Evolutionary conservation across 2,329 filamentous ascomycete genomes (phyloP).

Genomic region (Leptographium radiaticola): DNA sequence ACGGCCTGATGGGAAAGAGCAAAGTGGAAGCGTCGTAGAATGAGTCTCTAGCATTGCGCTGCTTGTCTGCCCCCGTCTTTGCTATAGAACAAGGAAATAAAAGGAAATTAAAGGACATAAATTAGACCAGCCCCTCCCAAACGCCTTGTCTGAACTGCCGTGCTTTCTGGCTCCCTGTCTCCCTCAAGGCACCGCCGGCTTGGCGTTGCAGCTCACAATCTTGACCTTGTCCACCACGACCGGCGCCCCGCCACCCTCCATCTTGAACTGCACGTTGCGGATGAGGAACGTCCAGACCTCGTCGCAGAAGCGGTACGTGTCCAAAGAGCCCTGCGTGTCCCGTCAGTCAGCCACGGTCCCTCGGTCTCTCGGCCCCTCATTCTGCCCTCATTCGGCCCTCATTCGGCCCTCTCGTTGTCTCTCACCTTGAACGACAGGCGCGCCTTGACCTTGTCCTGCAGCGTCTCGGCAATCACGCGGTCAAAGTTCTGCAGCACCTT

Average conservation of each 20-base stretch:
- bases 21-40: too few relatives aligned
- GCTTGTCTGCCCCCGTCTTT: too few relatives aligned
- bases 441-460: conserved; percentile 85
- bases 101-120: background rate
- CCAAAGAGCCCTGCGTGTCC: conserved; percentile 65
- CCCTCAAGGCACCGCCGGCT: conserved; percentile 27
- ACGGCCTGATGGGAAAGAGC: too few relatives aligned
- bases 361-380: background rate
- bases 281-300: conserved; percentile 99
- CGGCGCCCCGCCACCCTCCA: conserved; percentile 63
- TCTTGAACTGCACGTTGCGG: conserved; percentile 97
- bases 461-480: conserved; percentile 76
- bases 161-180: background rate
- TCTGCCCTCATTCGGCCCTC: background rate
- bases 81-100: background rate
- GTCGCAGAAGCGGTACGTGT: conserved; percentile 98
- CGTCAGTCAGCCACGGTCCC: background rate
- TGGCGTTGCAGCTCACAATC: conserved; percentile 96
- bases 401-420: too few relatives aligned
- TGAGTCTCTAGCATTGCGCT: too few relatives aligned
- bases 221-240: conserved; percentile 80
- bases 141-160: too few relatives aligned
- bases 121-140: too few relatives aligned
- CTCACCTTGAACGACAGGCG: conserved; percentile 90
- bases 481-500: conserved; percentile 96